These are phyloP conservation scores for Cyberlindnera suaveolens DNA, from an alignment of 805 yeast genomes.

Conservation along the genomic window DNA sequence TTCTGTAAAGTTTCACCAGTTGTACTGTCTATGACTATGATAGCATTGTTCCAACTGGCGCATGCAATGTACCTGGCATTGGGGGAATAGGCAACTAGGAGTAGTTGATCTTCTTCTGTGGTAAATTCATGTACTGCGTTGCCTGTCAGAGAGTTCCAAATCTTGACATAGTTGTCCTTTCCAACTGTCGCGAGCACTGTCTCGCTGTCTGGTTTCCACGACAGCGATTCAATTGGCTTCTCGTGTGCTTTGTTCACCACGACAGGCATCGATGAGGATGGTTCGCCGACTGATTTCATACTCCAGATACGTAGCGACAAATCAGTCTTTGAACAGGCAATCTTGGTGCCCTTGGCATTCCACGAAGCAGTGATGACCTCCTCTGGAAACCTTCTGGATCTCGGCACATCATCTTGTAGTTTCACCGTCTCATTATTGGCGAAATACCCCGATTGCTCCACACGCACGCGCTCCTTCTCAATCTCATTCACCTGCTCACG, in stretches of 20 bases:
- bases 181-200: conserved; percentile 44
- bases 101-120: conserved; percentile 23
- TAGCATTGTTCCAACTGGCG: conserved; percentile 32
- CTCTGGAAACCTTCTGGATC: neutral
- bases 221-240: conserved; percentile 32
- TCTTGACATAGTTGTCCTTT: conserved; percentile 36
- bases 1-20: conserved; percentile 26
- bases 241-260: conserved; percentile 36
- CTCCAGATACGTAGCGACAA: conserved; percentile 28
- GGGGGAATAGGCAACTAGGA: conserved; percentile 20
- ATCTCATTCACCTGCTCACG: too few relatives aligned
- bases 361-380: conserved; percentile 20
- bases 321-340: conserved; percentile 26
- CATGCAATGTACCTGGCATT: conserved; percentile 43
- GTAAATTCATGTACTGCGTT: conserved; percentile 26
- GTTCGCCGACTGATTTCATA: conserved; percentile 17
- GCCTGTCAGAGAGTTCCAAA: conserved; percentile 40
- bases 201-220: conserved; percentile 46
- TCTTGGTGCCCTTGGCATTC: conserved; percentile 25
- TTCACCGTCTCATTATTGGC: neutral
- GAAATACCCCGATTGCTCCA: too few relatives aligned
- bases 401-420: neutral
- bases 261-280: conserved; percentile 25
- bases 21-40: conserved; percentile 31
- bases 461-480: too few relatives aligned